These are phyloP conservation scores for Sporothrix euskadiensis DNA, from an alignment of 2,329 filamentous ascomycete genomes.

Conservation along the genomic window DNA sequence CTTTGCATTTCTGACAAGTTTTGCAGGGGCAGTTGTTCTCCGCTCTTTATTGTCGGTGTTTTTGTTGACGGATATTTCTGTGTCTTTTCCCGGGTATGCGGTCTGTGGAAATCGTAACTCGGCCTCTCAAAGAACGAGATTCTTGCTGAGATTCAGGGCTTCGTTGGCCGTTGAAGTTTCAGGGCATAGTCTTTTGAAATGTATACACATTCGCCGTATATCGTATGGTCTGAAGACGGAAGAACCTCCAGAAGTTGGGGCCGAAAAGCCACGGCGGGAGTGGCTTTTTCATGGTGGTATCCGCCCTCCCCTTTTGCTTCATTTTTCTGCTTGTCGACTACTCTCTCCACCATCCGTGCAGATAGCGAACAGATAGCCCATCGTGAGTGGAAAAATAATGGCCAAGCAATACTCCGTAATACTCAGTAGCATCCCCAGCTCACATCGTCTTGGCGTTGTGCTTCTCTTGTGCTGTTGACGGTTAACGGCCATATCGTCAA, in stretches of 20 bases:
- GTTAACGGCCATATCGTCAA: too few relatives aligned
- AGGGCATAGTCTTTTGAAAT: neutral
- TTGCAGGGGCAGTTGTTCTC: neutral
- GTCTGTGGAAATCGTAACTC: neutral
- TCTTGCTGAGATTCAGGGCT: neutral
- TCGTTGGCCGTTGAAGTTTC: neutral
- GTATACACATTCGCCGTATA: neutral
- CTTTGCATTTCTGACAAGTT: neutral
- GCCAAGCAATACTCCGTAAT: too few relatives aligned
- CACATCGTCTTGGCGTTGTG: neutral
- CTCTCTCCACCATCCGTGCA: conserved; percentile 7
- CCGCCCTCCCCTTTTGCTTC: neutral
- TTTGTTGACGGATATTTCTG: neutral
- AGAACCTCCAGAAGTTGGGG: neutral
- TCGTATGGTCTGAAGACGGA: neutral
- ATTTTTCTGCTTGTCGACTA: neutral
- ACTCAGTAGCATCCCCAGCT: too few relatives aligned
- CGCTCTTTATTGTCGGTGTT: neutral
- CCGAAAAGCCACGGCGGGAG: neutral
- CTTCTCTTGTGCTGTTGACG: neutral
- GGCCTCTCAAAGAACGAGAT: neutral
- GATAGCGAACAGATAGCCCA: neutral
- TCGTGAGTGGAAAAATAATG: neutral
- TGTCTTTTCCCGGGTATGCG: neutral
- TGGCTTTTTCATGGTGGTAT: neutral